Conservation (phyloP, 106 monocot genomes). For the Xerophyta viscosa region DNA sequence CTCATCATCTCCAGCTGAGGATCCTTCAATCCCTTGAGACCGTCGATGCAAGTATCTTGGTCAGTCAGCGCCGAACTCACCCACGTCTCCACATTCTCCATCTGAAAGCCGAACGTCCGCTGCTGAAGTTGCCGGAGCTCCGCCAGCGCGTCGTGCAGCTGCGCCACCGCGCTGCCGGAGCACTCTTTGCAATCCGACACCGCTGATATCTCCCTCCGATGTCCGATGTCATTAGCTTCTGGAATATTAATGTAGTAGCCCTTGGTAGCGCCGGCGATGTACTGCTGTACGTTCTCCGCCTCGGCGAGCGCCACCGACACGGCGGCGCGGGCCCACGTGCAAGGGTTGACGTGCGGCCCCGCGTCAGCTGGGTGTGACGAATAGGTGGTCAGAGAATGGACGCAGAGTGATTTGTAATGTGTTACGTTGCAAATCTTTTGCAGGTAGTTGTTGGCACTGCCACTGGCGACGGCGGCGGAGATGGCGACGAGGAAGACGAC, state of each 20-base stretch:
- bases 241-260: too few species aligned
- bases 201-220: neutral
- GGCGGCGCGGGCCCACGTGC: constrained; percentile 2
- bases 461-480: neutral
- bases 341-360: too few species aligned
- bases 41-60: constrained; percentile 13
- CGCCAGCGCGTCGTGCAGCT: constrained; percentile 5
- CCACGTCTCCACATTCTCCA: constrained; percentile 21
- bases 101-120: constrained; percentile 3
- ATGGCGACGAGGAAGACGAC: neutral
- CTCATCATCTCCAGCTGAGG: neutral
- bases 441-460: neutral
- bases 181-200: constrained; percentile 16
- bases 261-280: neutral
- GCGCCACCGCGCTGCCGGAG: constrained; percentile 1
- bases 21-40: neutral
- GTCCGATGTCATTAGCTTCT: too few species aligned
- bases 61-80: constrained; percentile 19
- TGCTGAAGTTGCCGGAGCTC: constrained; percentile 7
- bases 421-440: neutral
- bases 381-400: constrained; percentile 1
- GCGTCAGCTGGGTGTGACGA: neutral
- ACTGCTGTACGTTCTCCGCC: neutral
- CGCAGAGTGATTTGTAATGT: constrained; percentile 3
- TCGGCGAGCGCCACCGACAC: constrained; percentile 5